A percentile compares a stretch with the other conserved stretches of the same genome.
Evolutionary conservation across 208 protist genomes (phyloP).

Genomic region (Leishmania aethiopica): DNA sequence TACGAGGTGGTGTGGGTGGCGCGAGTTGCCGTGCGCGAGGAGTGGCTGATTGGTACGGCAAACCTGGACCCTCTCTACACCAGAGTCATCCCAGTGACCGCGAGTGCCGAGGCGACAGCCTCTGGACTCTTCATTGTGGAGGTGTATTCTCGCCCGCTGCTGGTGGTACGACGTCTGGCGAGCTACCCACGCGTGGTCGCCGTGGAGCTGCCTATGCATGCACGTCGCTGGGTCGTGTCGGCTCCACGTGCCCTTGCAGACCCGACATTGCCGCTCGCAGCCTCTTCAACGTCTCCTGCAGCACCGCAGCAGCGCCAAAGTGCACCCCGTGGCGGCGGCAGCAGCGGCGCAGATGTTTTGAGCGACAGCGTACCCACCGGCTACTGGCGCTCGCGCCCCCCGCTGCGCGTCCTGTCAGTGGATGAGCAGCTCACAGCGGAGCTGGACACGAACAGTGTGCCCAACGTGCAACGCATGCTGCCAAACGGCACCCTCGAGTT

Average conservation of each 20-base stretch:
- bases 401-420: slow-evolving; percentile 55
- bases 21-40: slow-evolving; percentile 40
- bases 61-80: slow-evolving; percentile 60
- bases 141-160: slow-evolving; percentile 50
- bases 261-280: not conserved
- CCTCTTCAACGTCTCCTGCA: not conserved
- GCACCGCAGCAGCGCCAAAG: not conserved
- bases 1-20: slow-evolving; percentile 62
- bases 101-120: not conserved
- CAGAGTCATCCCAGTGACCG: slow-evolving; percentile 19
- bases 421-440: slow-evolving; percentile 46
- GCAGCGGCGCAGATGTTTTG: slow-evolving; percentile 2
- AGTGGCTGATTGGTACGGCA: slow-evolving; percentile 24
- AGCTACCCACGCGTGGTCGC: slow-evolving; percentile 42
- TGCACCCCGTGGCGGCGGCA: not conserved
- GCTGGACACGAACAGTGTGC: slow-evolving; percentile 69
- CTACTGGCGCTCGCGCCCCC: slow-evolving; percentile 48
- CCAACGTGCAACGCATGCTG: slow-evolving; percentile 62
- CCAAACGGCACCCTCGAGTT: slow-evolving; percentile 71
- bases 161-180: slow-evolving; percentile 70
- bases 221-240: slow-evolving; percentile 40
- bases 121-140: slow-evolving; percentile 27
- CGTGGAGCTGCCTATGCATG: slow-evolving; percentile 79
- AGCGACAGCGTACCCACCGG: slow-evolving; percentile 29
- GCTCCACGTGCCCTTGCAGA: slow-evolving; percentile 32